Conservation (phyloP, 2,329 filamentous ascomycete genomes). For the Penicillium janthinellum region DNA sequence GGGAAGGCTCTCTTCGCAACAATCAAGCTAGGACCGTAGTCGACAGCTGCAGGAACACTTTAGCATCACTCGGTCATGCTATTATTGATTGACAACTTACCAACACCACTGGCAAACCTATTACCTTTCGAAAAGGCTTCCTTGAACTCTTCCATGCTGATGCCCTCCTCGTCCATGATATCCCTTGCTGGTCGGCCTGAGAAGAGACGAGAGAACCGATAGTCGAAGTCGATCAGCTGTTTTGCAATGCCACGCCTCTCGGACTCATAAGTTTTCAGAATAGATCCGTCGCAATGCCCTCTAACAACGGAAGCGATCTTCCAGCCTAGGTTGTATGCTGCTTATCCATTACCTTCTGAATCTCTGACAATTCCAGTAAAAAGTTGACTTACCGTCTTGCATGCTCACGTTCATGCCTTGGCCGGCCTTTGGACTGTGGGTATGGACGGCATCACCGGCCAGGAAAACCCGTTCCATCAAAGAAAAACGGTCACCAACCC, state of each 20-base stretch:
- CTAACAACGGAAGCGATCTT: slow-evolving; percentile 56
- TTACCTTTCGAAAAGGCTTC: slow-evolving; percentile 62
- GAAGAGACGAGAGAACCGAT: slow-evolving; percentile 60
- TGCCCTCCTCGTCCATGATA: slow-evolving; percentile 61
- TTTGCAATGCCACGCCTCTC: slow-evolving; percentile 63
- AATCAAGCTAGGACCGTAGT: slow-evolving; percentile 60
- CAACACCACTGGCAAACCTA: slow-evolving; percentile 60
- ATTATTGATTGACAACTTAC: slow-evolving; percentile 18
- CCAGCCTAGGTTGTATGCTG: slow-evolving; percentile 59
- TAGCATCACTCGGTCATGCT: not conserved
- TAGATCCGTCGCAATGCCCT: slow-evolving; percentile 39
- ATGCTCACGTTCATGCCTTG: slow-evolving; percentile 74
- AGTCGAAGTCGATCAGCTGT: slow-evolving; percentile 67
- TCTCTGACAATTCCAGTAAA: no score
- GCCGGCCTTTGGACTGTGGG: slow-evolving; percentile 41
- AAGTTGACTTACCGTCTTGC: slow-evolving; percentile 54
- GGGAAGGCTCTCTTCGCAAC: slow-evolving; percentile 54
- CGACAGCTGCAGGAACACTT: slow-evolving; percentile 46
- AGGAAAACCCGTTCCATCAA: slow-evolving; percentile 65
- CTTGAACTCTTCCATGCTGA: slow-evolving; percentile 66
- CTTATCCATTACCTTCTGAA: no score
- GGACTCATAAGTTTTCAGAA: slow-evolving; percentile 56
- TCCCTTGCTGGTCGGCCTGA: slow-evolving; percentile 60
- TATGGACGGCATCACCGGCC: slow-evolving; percentile 66
- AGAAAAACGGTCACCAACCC: slow-evolving; percentile 61